Evolutionary conservation across 2,329 filamentous ascomycete species (phyloP), one percentile per base, ranked within the genome.

Genomic region (Taxawa tesnikishii): DNA sequence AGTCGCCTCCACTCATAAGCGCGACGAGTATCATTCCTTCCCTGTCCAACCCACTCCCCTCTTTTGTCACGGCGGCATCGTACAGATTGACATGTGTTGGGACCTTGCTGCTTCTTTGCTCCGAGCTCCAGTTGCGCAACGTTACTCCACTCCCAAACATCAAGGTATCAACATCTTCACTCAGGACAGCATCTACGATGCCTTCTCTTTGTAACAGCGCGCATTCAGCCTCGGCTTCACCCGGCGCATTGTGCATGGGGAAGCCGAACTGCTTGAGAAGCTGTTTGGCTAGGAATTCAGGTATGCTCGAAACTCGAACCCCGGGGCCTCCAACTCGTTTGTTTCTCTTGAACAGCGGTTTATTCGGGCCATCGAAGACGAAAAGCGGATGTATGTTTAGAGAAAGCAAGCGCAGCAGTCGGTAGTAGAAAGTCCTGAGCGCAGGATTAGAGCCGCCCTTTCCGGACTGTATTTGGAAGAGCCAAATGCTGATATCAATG

Each of bases 401-500:
- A 10, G 73, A 67, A 9, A 90, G 65, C 3, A 94, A 68, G 32
- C 82, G 79, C 2, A 88, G 64, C 1, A 96, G 72, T 19, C 90
- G 80, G 56, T 92, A 96, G 59, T 94, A 96, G 15, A 98, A 71
- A 1, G 87, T 94, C 35, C 90, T 74, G 23, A 94, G 68, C 1
- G 87, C 87, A 5, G 90, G 88, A 45, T 94, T 94, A 8, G 77
- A 75, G 38, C 90, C 90, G 28, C 88, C 78, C 61, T 76, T 75
- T 12, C 82, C 82, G 10, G 83, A 79, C 50, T 93, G 85, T 9
- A 79, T 79, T 50, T 98, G 90, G 50, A 94, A 96, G 27, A 94
- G 80, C 90, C 90, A 98, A 50, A 98, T 96, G 3, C 85, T 84
- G 44, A 93, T 81, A 52, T 98, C 90, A 42, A 98, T 81, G 24